phyloP scores from a whole-genome alignment of 805 yeast species.

The Candida stauntonica region DNA sequence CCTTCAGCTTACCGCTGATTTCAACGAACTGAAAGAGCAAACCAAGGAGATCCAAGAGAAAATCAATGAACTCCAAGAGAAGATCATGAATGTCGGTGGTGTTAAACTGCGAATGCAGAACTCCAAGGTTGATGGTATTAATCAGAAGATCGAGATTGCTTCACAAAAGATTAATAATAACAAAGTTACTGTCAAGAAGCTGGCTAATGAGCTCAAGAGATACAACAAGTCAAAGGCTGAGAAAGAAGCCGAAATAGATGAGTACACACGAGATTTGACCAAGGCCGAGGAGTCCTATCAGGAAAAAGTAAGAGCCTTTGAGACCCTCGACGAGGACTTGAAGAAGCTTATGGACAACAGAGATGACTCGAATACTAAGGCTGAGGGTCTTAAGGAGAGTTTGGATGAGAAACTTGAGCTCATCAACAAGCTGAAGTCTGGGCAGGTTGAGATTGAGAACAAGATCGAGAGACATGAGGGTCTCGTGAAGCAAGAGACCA shows the following conservation, averaged over 20 bases:
- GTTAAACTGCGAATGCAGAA: conserved; percentile 73
- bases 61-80: conserved; percentile 61
- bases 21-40: conserved; percentile 43
- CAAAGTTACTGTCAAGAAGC: conserved; percentile 51
- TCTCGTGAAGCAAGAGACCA: conserved; percentile 37
- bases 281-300: conserved; percentile 30
- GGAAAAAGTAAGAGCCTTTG: conserved; percentile 24
- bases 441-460: conserved; percentile 62
- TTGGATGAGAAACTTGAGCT: conserved; percentile 37
- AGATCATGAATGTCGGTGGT: conserved; percentile 91
- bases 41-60: conserved; percentile 51
- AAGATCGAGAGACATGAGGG: conserved; percentile 54
- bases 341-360: conserved; percentile 27
- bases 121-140: conserved; percentile 73
- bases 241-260: conserved; percentile 43
- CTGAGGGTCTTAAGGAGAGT: conserved; percentile 39
- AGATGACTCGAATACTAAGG: conserved; percentile 37
- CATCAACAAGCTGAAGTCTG: conserved; percentile 54
- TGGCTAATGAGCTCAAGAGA: conserved; percentile 60
- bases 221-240: conserved; percentile 43
- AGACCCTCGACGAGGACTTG: conserved; percentile 32
- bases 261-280: conserved; percentile 31
- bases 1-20: conserved; percentile 35
- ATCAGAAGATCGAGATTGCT: conserved; percentile 59
- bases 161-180: conserved; percentile 54